Evolutionary conservation across 139 green algal species (phyloP), one percentile per base, ranked within the genome.

Genomic region (Eudorina sp.): DNA sequence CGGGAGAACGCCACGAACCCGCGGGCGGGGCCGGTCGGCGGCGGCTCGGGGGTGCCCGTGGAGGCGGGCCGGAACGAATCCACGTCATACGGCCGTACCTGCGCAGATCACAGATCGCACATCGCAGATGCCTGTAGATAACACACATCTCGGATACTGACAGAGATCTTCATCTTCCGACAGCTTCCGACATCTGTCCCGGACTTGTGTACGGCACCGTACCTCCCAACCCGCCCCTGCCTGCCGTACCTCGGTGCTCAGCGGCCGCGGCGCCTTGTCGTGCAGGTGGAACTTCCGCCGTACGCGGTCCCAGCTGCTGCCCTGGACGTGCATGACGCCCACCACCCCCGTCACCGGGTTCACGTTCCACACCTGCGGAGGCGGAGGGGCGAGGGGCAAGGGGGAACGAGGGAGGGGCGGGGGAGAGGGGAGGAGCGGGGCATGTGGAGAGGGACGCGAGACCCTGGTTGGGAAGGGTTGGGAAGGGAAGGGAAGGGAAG

Each of bases 291-390:
- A 98, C 73, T 94, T 93, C 60, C 96, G 93, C 58, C 90, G 85
- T 21, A 41, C 68, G 40, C 97, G 92, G 89, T 97, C 94, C 96
- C 97, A 99, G 38, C 82, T 93, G 27, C 95, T 91, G 48, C 97
- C 97, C 92, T 99, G 97, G 25, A 98, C 72, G 91, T 99, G 96
- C 92, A 98, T 97, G 2, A 96, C 90, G 7, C 93, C 96, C 76
- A 99, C 91, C 46, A 99, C 84, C 46, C 94, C 96, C 4, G 79
- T 82, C 8, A 86, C 81, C 31, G 79, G 31, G 86, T 92, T 92
- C 5, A 36, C 43, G 81, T 89, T 90, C 83, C 81, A 90, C 29
- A 84, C 60, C 83, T 91, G 73, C 31, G 27, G 18, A 46, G 36
- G 23, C 4, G 9, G 69, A 1, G 51, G 34, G 29, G 40, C 16